These are phyloP conservation scores for Sicyos edulis DNA, from an alignment of 306 rosid species.

Conservation along the genomic window DNA sequence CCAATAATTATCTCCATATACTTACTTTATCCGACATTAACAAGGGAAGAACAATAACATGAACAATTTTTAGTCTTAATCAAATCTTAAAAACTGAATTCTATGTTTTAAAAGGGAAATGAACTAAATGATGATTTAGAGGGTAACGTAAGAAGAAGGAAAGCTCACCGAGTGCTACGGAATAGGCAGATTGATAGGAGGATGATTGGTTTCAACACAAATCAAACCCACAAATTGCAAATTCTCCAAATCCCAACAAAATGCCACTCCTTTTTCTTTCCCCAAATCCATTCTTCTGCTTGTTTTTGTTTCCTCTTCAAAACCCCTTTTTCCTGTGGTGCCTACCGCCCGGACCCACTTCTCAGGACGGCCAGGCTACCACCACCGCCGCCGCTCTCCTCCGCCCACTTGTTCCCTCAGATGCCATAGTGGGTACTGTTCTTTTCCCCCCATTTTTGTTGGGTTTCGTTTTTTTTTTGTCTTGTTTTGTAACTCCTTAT, in stretches of 20 bases:
- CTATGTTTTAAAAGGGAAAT: no score
- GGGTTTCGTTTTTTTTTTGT: slow-evolving; percentile 19
- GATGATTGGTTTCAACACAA: slow-evolving; percentile 39
- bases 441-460: background rate
- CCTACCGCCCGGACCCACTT: slow-evolving; percentile 30
- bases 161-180: slow-evolving; percentile 33
- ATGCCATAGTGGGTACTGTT: slow-evolving; percentile 48
- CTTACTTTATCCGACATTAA: no score
- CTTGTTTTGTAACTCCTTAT: slow-evolving; percentile 28
- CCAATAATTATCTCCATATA: no score
- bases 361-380: slow-evolving; percentile 23
- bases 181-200: slow-evolving; percentile 44
- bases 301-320: slow-evolving; percentile 24
- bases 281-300: slow-evolving; percentile 7
- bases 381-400: slow-evolving; percentile 20
- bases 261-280: slow-evolving; percentile 25
- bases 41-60: no score
- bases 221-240: no score
- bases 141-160: background rate
- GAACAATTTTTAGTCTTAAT: no score
- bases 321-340: slow-evolving; percentile 32
- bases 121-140: no score
- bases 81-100: no score
- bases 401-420: slow-evolving; percentile 36
- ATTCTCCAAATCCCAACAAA: background rate